Conservation (phyloP, 2,329 filamentous ascomycete genomes). For the Diatrype stigma region DNA sequence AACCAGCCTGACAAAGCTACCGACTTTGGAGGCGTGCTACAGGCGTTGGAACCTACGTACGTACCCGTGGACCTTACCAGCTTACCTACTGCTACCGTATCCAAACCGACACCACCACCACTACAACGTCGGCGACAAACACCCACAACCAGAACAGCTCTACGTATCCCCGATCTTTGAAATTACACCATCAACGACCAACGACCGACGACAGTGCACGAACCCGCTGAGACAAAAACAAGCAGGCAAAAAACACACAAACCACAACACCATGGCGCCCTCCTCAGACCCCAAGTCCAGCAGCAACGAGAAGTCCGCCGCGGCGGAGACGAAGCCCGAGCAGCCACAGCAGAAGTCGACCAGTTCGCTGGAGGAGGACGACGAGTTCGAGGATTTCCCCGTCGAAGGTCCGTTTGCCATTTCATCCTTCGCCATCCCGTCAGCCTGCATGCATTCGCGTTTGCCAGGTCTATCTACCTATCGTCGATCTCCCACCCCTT, state of each 20-base stretch:
- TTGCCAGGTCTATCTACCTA: neutral
- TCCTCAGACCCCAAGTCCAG: conserved; percentile 30
- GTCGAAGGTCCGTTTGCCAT: conserved; percentile 68
- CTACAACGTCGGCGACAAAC: no score
- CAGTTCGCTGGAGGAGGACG: conserved; percentile 84
- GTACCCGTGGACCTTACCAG: no score
- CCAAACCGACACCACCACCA: neutral
- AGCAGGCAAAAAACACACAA: neutral
- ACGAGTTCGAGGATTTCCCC: conserved; percentile 98
- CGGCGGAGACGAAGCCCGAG: conserved; percentile 39
- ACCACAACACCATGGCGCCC: conserved; percentile 30
- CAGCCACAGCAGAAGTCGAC: conserved; percentile 53
- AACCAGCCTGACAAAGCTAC: no score
- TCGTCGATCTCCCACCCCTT: conserved; percentile 3
- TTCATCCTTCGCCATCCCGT: neutral
- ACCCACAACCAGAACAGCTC: no score
- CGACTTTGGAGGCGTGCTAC: no score
- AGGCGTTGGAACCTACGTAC: no score
- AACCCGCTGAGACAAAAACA: conserved; percentile 12
- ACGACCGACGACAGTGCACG: neutral
- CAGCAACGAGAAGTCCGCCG: conserved; percentile 34
- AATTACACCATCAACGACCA: neutral
- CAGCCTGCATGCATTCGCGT: no score
- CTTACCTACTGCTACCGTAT: neutral
- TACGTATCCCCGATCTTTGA: no score